Base-by-base conservation (phyloP, 1,284 basidiomycete genomes). In the Laetiporus sulphureus region DNA sequence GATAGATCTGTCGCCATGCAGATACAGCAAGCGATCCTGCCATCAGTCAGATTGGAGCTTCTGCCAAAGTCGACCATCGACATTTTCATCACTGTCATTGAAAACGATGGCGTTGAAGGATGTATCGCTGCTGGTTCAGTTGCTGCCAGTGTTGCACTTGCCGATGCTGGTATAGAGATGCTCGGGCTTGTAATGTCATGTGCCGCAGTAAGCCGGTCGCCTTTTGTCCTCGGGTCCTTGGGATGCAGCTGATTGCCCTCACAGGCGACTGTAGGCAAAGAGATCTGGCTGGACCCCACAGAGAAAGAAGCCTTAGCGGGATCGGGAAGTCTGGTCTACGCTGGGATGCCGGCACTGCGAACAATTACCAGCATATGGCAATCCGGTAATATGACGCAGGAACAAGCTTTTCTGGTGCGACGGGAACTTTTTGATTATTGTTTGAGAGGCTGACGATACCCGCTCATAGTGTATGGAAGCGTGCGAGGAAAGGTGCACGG, bases 51-150 rank as follows among this genome's bases (percentile, higher is more conserved):
- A 30, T 71, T 98, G 15, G 92, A 97, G 52, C 71, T 92, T 3
- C 73, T 97, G 4, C 95, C 96, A 6, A 99, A 99, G 63, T 89
- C 92, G 0, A 85, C 84, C 6, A 82, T 99, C 53, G 96, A 99
- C 64, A 71, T 98, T 22, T 94, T 90, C 63, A 66, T 99, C 33
- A 87, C 83, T 12, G 73, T 99, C 16, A 81, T 99, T 25, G 93
- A 99, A 64, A 83, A 85, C 8, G 93, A 97, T 58, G 88, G 89
- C 3, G 71, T 87, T 13, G 85, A 92, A 56, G 79, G 81, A 18
- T 90, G 91, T 49, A 72, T 94, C n/a, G 78, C 87, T 0, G 78
- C 89, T 4, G 91, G 86, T 1, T 73, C 86, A 11, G 80, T 91
- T 3, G 94, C 94, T 10, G 91, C 93, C 0, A 91, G 88, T 52